Conservation (phyloP, 2,329 filamentous ascomycete genomes). For the Akanthomyces lecanii region DNA sequence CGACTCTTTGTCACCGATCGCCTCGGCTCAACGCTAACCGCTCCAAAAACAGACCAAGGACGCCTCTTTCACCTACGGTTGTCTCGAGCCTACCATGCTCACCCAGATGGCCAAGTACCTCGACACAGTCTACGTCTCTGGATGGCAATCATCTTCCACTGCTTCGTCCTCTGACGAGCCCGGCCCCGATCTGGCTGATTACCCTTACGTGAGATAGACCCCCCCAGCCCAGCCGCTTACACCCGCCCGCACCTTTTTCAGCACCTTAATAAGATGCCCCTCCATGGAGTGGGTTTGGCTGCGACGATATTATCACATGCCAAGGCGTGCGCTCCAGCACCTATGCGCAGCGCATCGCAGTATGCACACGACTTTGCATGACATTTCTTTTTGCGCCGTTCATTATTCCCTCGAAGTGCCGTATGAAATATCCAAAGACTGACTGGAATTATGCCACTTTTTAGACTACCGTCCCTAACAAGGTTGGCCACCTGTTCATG, state of each 20-base stretch:
- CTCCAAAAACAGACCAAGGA: conserved; percentile 61
- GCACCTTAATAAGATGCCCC: conserved; percentile 15
- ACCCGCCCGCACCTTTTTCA: conserved; percentile 3
- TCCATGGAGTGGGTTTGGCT: conserved; percentile 14
- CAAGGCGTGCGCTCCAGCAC: background rate
- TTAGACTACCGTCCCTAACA: conserved; percentile 95
- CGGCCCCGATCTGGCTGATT: conserved; percentile 95
- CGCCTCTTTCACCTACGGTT: conserved; percentile 93
- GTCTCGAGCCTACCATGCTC: conserved; percentile 95
- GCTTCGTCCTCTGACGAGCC: conserved; percentile 94
- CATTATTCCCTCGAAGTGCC: background rate
- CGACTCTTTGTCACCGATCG: background rate
- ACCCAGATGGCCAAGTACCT: conserved; percentile 99
- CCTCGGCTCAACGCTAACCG: conserved; percentile 9
- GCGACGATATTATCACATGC: conserved; percentile 17
- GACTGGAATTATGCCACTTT: background rate
- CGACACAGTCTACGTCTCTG: conserved; percentile 97
- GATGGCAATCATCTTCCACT: conserved; percentile 97
- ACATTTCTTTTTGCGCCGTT: background rate
- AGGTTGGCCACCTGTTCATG: conserved; percentile 96
- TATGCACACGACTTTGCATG: conserved; percentile 2
- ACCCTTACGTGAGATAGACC: conserved; percentile 65
- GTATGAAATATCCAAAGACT: background rate
- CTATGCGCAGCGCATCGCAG: background rate
- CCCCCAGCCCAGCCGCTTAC: conserved; percentile 14